phyloP scores from a whole-genome alignment of 495 filamentous ascomycete species.

The Haplographium delicatum region DNA sequence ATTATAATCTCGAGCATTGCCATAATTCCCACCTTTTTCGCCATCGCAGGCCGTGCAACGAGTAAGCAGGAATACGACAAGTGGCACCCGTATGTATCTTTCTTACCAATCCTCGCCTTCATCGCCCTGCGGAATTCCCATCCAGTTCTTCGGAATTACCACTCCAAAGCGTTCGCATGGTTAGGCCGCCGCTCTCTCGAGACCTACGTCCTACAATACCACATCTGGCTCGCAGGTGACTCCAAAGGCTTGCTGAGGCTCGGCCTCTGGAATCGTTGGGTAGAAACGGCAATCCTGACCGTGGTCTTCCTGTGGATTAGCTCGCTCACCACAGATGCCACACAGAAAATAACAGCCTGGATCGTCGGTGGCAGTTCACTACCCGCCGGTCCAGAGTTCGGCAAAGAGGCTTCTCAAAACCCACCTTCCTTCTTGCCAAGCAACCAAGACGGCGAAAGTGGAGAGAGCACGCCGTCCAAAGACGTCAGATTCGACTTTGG shows the following conservation, averaged over 20 bases:
- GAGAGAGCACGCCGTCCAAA: not conserved
- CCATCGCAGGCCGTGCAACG: constrained; percentile 24
- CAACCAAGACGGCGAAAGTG: not conserved
- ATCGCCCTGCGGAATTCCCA: constrained; percentile 46
- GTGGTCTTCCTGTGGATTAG: constrained; percentile 39
- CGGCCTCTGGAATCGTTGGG: constrained; percentile 35
- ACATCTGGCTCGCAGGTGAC: constrained; percentile 59
- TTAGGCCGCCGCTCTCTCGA: constrained; percentile 52
- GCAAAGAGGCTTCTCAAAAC: not conserved
- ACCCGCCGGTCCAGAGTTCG: not conserved
- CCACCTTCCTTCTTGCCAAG: not conserved
- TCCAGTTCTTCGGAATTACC: constrained; percentile 31
- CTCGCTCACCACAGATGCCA: constrained; percentile 31
- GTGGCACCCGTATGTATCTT: constrained; percentile 49
- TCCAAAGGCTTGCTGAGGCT: constrained; percentile 47
- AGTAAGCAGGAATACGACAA: constrained; percentile 43
- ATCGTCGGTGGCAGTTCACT: constrained; percentile 29
- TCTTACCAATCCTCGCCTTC: constrained; percentile 47
- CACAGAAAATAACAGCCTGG: constrained; percentile 33
- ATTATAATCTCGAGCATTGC: constrained; percentile 21
- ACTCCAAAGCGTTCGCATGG: constrained; percentile 45
- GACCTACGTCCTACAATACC: constrained; percentile 54
- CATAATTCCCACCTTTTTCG: constrained; percentile 30
- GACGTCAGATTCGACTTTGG: constrained; percentile 10
- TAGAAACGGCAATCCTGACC: constrained; percentile 34